Base-by-base conservation (phyloP, 148 eudicot species). In the Bassia scoparia region DNA sequence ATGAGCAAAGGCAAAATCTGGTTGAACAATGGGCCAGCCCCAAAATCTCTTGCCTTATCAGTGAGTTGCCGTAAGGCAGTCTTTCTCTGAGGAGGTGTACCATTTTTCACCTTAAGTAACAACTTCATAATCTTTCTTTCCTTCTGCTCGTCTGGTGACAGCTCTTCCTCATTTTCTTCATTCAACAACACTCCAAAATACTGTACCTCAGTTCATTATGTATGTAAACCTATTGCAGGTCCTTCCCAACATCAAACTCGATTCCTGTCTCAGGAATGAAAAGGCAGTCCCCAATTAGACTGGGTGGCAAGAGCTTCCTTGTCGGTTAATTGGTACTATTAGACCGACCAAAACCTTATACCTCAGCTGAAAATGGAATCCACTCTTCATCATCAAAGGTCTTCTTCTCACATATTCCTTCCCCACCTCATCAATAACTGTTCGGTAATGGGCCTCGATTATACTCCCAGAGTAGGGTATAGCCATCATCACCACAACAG, bases 281-380 rank as follows among this genome's bases (percentile, higher is more conserved):
- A 30, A 88, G 89, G 7, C 97, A 96, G 30, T 97, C 89, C 3
- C 85, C 91, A 62, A 89, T 77, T n/a, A 97, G 98, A 69, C 97
- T 94, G 13, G 98, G 98, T 0, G 98, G 91, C 69, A 91, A 87
- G n/a, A 94, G 97, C 84, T 94, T 94, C 72, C 98, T 84, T 10
- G 98, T 97, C 41, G 98, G 98, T 96, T 81, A 54, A 94, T 91
- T 4, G 98, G 98, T 50, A 89, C 93, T 94, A 94, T 3, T 93
- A 77, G 23, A 96, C 80, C 27, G 98, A 97, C 98, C 83, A 94
- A 80, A 66, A 94, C 80, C 90, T 86, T 89, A 56, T 94, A 94
- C 98, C 75, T 91, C 98, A 62, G 85, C 62, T 0, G 97, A 96
- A 74, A 94, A 91, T 94, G 1, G 93, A 76, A 85, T 94, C 98